phyloP scores from a whole-genome alignment of 1,284 basidiomycete genomes.

The Boletus calvinii region DNA sequence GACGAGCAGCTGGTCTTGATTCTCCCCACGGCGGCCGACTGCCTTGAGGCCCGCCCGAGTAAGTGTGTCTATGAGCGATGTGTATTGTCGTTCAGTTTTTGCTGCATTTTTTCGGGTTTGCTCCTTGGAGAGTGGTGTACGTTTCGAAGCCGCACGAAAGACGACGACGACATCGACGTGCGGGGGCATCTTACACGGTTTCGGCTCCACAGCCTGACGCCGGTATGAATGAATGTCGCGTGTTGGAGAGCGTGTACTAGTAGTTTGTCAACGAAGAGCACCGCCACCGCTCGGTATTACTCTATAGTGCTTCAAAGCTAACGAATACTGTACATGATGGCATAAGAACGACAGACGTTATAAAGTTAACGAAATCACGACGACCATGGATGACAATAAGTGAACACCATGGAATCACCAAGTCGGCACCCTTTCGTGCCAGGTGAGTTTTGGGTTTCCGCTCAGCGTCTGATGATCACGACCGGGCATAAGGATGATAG shows the following conservation, averaged over 20 bases:
- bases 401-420: conserved; percentile 2
- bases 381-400: conserved; percentile 6
- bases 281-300: background rate
- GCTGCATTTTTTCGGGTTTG: conserved; percentile 59
- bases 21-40: conserved; percentile 70
- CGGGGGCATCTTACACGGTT: conserved; percentile 40
- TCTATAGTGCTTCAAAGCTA: background rate
- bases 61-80: conserved; percentile 59
- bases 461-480: conserved; percentile 17
- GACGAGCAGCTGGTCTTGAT: conserved; percentile 75
- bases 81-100: conserved; percentile 69
- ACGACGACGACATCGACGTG: conserved; percentile 71
- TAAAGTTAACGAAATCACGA: conserved; percentile 20
- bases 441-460: conserved; percentile 16
- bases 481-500: conserved; percentile 79
- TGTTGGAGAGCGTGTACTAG: background rate
- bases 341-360: conserved; percentile 6
- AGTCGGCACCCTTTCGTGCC: conserved; percentile 5
- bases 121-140: conserved; percentile 50
- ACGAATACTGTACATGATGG: conserved; percentile 7
- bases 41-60: conserved; percentile 62
- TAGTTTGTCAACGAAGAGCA: background rate
- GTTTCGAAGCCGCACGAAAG: conserved; percentile 55
- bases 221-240: background rate
- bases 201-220: background rate